phyloP scores from a whole-genome alignment of 805 yeast genomes.

The Myxozyma melibiosi region DNA sequence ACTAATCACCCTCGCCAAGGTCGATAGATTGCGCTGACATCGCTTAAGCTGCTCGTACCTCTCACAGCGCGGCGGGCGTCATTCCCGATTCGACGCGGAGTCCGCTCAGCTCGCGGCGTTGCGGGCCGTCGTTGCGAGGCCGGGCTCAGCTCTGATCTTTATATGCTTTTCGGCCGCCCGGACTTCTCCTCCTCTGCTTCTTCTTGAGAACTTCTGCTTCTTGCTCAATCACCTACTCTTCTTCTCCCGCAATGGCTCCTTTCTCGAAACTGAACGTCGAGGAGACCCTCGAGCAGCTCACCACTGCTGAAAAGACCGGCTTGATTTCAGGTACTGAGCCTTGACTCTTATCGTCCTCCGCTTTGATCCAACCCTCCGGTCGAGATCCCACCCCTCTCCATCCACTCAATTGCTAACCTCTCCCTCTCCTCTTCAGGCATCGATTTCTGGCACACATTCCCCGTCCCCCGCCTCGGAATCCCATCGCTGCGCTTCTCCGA shows the following conservation, averaged over 20 bases:
- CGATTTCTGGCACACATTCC: slow-evolving; percentile 56
- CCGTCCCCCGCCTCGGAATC: slow-evolving; percentile 47
- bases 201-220: not conserved
- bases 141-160: too few species aligned
- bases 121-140: too few species aligned
- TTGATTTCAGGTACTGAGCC: slow-evolving; percentile 45
- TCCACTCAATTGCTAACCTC: not conserved
- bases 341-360: not conserved
- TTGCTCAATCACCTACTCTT: not conserved
- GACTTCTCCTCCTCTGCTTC: not conserved
- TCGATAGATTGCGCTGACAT: too few species aligned
- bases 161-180: too few species aligned
- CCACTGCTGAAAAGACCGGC: slow-evolving; percentile 38
- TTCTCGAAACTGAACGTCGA: slow-evolving; percentile 18
- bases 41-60: too few species aligned
- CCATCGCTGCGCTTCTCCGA: slow-evolving; percentile 56
- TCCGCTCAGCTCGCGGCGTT: too few species aligned
- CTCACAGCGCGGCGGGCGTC: too few species aligned
- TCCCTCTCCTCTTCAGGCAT: slow-evolving; percentile 1
- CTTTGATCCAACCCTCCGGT: not conserved
- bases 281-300: slow-evolving; percentile 34
- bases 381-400: not conserved
- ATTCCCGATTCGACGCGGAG: too few species aligned
- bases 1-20: too few species aligned
- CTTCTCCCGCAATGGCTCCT: not conserved